A percentile compares a stretch with the other conserved stretches of the same genome.
Conservation (phyloP, 768 basidiomycete genomes). For the Amanita pseudoporphyria region DNA sequence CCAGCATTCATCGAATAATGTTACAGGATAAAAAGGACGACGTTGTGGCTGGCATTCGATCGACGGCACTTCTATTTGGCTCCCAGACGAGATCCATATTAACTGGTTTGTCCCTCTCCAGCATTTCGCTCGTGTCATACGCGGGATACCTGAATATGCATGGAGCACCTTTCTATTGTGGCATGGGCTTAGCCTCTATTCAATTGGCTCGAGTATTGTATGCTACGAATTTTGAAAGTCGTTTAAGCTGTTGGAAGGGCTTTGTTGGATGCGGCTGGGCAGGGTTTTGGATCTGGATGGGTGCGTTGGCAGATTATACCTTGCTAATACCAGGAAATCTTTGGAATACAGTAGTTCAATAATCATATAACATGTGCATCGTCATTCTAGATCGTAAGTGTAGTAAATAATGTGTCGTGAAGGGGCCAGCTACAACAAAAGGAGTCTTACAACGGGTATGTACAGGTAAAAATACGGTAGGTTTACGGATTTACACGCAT, state of each 20-base stretch:
- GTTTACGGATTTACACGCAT: neutral
- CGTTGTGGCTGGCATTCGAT: constrained; percentile 77
- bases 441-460: neutral
- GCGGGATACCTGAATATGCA: constrained; percentile 78
- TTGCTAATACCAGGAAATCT: constrained; percentile 6
- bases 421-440: neutral
- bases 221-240: constrained; percentile 64
- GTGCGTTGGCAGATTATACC: constrained; percentile 62
- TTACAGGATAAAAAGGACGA: constrained; percentile 88
- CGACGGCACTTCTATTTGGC: constrained; percentile 90
- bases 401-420: neutral
- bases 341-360: neutral
- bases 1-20: constrained; percentile 4
- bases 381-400: neutral
- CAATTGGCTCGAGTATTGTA: constrained; percentile 75
- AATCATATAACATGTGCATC: neutral
- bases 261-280: constrained; percentile 85
- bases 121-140: constrained; percentile 63
- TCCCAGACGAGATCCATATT: constrained; percentile 68
- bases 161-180: constrained; percentile 70
- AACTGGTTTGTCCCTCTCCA: constrained; percentile 58
- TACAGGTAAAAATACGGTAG: neutral
- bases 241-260: constrained; percentile 81
- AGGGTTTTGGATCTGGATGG: constrained; percentile 84
- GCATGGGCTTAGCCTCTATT: constrained; percentile 57